Conservation (phyloP, 2,329 filamentous ascomycete genomes). For the Xylaria multiplex region DNA sequence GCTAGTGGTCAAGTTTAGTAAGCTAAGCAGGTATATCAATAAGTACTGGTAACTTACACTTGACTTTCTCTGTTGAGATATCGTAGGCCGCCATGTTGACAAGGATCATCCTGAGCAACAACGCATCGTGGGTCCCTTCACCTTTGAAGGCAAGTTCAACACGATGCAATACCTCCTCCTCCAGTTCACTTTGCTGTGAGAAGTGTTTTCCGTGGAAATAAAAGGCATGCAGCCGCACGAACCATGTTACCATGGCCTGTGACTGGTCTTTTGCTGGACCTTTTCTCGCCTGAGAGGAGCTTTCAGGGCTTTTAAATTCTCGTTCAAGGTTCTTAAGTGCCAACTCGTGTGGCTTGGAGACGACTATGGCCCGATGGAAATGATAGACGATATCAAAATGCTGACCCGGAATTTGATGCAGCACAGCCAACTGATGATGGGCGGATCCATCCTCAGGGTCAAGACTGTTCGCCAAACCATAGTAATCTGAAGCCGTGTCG, state of each 20-base stretch:
- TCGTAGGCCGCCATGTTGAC: slow-evolving; percentile 88
- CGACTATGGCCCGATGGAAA: slow-evolving; percentile 83
- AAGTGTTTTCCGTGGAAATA: slow-evolving; percentile 83
- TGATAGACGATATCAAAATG: slow-evolving; percentile 89
- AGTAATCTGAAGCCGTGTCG: slow-evolving; percentile 84
- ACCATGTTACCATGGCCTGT: slow-evolving; percentile 79
- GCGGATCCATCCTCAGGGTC: slow-evolving; percentile 82
- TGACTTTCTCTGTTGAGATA: slow-evolving; percentile 70
- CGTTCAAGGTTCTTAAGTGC: slow-evolving; percentile 80
- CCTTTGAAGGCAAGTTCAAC: slow-evolving; percentile 78
- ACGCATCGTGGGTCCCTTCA: slow-evolving; percentile 69
- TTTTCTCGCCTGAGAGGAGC: slow-evolving; percentile 49
- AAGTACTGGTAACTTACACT: slow-evolving; percentile 56
- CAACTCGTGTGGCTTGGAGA: slow-evolving; percentile 77
- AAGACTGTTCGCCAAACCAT: slow-evolving; percentile 81
- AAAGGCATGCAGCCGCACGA: slow-evolving; percentile 84
- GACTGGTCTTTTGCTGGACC: slow-evolving; percentile 61
- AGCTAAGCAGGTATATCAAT: slow-evolving; percentile 6
- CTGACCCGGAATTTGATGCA: slow-evolving; percentile 79
- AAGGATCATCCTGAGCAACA: slow-evolving; percentile 81
- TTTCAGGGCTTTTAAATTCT: slow-evolving; percentile 72
- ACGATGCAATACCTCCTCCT: slow-evolving; percentile 84
- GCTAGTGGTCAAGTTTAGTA: slow-evolving; percentile 49
- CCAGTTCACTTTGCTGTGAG: slow-evolving; percentile 79
- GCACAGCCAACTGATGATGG: slow-evolving; percentile 90